phyloP scores from a whole-genome alignment of 768 basidiomycete genomes.

The Tylopilus vinaceipallidus region DNA sequence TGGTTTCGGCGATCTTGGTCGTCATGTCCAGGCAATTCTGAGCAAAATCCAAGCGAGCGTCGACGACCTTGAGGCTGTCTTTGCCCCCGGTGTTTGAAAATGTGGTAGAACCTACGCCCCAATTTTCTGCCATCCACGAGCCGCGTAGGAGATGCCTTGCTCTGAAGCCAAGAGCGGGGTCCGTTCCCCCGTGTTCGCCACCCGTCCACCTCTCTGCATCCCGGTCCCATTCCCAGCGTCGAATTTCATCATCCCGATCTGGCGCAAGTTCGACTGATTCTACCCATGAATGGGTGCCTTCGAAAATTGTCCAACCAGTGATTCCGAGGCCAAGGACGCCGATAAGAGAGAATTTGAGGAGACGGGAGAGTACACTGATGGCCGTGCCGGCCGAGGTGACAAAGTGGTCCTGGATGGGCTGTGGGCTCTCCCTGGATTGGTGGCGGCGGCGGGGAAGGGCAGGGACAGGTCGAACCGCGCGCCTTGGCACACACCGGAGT shows the following conservation, averaged over 20 bases:
- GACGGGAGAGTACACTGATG: slow-evolving; percentile 43
- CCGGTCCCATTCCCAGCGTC: slow-evolving; percentile 66
- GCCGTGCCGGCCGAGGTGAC: slow-evolving; percentile 37
- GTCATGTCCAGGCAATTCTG: slow-evolving; percentile 53
- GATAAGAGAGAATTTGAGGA: slow-evolving; percentile 49
- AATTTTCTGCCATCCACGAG: slow-evolving; percentile 71
- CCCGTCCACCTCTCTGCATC: slow-evolving; percentile 64
- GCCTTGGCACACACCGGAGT: slow-evolving; percentile 1
- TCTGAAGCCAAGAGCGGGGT: slow-evolving; percentile 60
- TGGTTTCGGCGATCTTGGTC: slow-evolving; percentile 44
- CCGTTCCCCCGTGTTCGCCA: slow-evolving; percentile 62
- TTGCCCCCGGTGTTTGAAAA: slow-evolving; percentile 33
- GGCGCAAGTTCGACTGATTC: slow-evolving; percentile 50
- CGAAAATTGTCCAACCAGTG: slow-evolving; percentile 48
- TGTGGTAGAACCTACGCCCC: slow-evolving; percentile 52
- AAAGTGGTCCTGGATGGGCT: slow-evolving; percentile 34
- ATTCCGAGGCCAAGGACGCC: slow-evolving; percentile 43
- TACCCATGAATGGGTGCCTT: slow-evolving; percentile 60
- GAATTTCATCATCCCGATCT: slow-evolving; percentile 50
- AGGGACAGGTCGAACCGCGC: slow-evolving; percentile 3
- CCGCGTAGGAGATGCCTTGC: slow-evolving; percentile 61
- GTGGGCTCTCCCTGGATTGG: slow-evolving; percentile 17
- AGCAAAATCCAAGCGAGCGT: slow-evolving; percentile 53
- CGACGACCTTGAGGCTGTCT: slow-evolving; percentile 43
- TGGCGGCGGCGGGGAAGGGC: slow-evolving; percentile 8